A percentile compares a stretch with the other conserved stretches of the same genome.
Conservation (phyloP, 176 grass and related monocot species). For the Phragmites australis region DNA sequence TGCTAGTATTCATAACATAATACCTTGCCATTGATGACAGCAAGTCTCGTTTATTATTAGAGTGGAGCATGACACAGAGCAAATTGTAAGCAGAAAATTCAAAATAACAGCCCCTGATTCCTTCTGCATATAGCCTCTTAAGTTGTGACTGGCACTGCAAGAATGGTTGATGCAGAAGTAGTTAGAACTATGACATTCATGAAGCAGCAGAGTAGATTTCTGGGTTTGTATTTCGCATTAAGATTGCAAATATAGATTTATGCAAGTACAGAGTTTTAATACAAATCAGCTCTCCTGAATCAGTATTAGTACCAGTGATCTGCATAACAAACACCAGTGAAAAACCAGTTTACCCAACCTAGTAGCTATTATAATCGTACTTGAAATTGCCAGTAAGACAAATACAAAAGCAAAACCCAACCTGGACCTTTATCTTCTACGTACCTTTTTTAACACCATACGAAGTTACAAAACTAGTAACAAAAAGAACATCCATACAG, state of each 20-base stretch:
- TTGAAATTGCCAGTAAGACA: neutral
- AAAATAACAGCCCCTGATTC: constrained; percentile 71
- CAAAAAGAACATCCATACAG: constrained; percentile 19
- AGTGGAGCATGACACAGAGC: constrained; percentile 78
- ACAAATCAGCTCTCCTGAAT: constrained; percentile 5
- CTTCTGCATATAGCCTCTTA: constrained; percentile 87
- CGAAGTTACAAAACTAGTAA: neutral
- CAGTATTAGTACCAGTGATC: constrained; percentile 27
- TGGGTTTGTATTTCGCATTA: neutral
- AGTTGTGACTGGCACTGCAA: constrained; percentile 92
- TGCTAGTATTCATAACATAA: constrained; percentile 13
- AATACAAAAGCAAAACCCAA: neutral
- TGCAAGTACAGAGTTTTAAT: constrained; percentile 15
- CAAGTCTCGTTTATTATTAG: constrained; percentile 83
- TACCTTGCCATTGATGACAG: constrained; percentile 91
- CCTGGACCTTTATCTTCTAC: neutral
- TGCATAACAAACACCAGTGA: neutral
- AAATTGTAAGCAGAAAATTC: constrained; percentile 96
- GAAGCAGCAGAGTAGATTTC: constrained; percentile 4
- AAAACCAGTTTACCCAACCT: neutral
- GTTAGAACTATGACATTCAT: constrained; percentile 21
- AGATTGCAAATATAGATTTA: constrained; percentile 9
- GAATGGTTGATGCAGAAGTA: constrained; percentile 21
- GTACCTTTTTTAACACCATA: neutral
- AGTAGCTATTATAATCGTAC: constrained; percentile 14